phyloP scores from a whole-genome alignment of 768 basidiomycete genomes.

The Artomyces pyxidatus region DNA sequence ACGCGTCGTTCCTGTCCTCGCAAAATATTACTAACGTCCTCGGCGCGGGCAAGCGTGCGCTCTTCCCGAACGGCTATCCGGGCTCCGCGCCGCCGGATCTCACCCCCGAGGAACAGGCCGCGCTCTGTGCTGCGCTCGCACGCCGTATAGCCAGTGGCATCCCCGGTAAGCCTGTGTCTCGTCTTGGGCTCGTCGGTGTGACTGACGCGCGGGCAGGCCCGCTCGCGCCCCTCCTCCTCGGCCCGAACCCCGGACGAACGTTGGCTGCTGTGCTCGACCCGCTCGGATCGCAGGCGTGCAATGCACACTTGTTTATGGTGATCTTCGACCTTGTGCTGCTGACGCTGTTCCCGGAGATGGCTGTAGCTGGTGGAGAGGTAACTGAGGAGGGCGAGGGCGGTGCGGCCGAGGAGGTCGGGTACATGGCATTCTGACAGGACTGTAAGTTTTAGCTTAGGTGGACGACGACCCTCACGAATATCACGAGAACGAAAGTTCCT shows the following conservation, averaged over 20 bases:
- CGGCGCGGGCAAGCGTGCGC: conserved; percentile 50
- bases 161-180: conserved; percentile 30
- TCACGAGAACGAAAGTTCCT: too few relatives aligned
- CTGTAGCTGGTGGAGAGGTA: conserved; percentile 24
- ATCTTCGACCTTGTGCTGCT: conserved; percentile 67
- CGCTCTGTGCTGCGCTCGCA: conserved; percentile 37
- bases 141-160: conserved; percentile 31
- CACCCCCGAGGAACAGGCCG: conserved; percentile 63
- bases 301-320: conserved; percentile 68
- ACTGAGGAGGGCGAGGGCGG: background rate
- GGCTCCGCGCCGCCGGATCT: conserved; percentile 68
- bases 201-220: conserved; percentile 21
- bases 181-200: background rate
- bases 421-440: background rate
- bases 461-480: background rate
- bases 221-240: conserved; percentile 45
- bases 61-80: conserved; percentile 90
- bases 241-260: conserved; percentile 40
- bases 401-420: background rate
- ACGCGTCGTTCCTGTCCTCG: conserved; percentile 43
- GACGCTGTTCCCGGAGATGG: conserved; percentile 73
- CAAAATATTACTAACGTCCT: conserved; percentile 44
- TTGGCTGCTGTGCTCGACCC: conserved; percentile 51
- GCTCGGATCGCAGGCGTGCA: conserved; percentile 58
- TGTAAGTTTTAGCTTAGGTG: too few relatives aligned